Evolutionary conservation across 306 rosid species (phyloP), one percentile per base, ranked within the genome.

Genomic region (Lathyrus aphaca): DNA sequence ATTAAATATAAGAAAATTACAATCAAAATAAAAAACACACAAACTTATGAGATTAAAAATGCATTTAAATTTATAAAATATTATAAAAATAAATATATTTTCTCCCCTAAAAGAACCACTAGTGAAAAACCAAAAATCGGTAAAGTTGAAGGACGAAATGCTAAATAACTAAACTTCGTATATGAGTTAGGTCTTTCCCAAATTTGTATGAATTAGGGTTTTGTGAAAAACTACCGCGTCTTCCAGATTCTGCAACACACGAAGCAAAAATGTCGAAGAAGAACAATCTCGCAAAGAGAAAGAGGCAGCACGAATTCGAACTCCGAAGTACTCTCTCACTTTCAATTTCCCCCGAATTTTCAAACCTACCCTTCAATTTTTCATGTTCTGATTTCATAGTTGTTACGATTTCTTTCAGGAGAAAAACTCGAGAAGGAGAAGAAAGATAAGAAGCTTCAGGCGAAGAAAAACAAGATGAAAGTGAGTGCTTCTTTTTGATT

Each of bases 391-490:
- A 1, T 42, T 46, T 75, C 19, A 10, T 40, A 46, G 32, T 72
- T 32, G 29, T 19, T 46, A 2, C 30, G 12, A 66, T 72, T 49
- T 40, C 29, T 60, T 82, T 65, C 58, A 86, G 98, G 96, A 45
- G 98, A 86, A 76, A 90, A 90, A 63, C 68, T 53, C 53, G 96
- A 82, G 5, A 85, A 80, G 72, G 87, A 83, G 10, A 90, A 80
- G 86, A 71, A 72, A 50, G 74, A 69, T 3, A 73, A 82, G 84
- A 90, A 92, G 87, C 96, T 92, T 30, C 86, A 81, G 4, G 87
- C 96, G 8, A 88, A 80, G 84, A 82, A 86, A 87, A 88, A 77
- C 37, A 86, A 72, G 74, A 92, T 92, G 98, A 92, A 92, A 61
- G 98, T 77, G 12, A 77, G 73, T 6, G 42, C 48, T 60, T 61